phyloP scores from a whole-genome alignment of 441 rosid species.

The Pelargonium citronellum region DNA sequence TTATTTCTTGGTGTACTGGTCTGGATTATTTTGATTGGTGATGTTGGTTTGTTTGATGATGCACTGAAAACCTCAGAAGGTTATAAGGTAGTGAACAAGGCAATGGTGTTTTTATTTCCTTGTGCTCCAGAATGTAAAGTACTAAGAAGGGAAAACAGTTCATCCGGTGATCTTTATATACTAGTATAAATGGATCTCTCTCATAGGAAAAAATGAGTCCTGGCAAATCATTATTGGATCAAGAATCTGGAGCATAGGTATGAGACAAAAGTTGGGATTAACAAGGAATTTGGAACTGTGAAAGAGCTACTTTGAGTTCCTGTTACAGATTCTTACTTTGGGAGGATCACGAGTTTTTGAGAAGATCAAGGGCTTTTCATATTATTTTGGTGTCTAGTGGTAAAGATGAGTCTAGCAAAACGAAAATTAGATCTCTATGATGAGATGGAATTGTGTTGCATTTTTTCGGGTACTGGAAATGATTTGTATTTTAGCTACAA shows the following conservation, averaged over 20 bases:
- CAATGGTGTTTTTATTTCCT: too few relatives aligned
- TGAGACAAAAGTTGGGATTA: neutral
- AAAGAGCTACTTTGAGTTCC: neutral
- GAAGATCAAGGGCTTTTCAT: neutral
- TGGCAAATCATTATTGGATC: neutral
- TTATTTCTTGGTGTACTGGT: neutral
- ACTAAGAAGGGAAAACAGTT: too few relatives aligned
- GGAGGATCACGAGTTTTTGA: neutral
- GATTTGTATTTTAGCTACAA: neutral
- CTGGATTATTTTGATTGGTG: neutral
- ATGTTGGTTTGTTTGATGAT: neutral
- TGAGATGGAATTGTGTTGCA: neutral
- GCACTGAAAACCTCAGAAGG: neutral
- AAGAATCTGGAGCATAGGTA: slow-evolving; percentile 1
- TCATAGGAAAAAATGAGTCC: neutral
- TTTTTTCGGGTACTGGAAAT: neutral
- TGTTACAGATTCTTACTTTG: neutral
- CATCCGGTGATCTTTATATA: too few relatives aligned
- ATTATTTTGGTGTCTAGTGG: neutral
- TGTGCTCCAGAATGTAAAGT: too few relatives aligned
- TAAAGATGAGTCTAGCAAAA: neutral
- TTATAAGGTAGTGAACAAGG: neutral
- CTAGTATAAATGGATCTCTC: too few relatives aligned
- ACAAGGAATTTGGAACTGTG: neutral
- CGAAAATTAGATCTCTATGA: neutral